phyloP scores from a whole-genome alignment of 2,329 filamentous ascomycete species.

The Coleophoma cylindrospora region DNA sequence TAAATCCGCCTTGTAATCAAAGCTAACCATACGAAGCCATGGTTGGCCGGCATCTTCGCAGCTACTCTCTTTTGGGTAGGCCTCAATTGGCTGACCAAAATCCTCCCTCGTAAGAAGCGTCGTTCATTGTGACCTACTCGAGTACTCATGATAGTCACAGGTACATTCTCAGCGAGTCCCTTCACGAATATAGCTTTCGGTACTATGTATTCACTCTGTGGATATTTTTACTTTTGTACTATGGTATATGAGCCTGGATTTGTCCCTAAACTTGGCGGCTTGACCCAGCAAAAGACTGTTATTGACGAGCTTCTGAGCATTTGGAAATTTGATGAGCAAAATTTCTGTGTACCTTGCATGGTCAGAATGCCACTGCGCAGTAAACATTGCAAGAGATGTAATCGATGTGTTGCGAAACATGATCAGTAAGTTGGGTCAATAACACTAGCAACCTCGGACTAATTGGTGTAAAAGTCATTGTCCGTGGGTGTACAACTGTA shows the following conservation, averaged over 20 bases:
- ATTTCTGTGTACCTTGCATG: slow-evolving; percentile 95
- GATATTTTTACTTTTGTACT: slow-evolving; percentile 81
- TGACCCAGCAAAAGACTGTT: slow-evolving; percentile 81
- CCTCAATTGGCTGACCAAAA: slow-evolving; percentile 66
- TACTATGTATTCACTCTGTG: slow-evolving; percentile 56
- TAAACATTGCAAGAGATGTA: slow-evolving; percentile 91
- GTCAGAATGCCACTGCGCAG: slow-evolving; percentile 85
- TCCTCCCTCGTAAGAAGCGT: slow-evolving; percentile 61
- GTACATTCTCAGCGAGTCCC: slow-evolving; percentile 60
- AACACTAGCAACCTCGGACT: too few relatives aligned
- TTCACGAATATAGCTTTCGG: slow-evolving; percentile 75
- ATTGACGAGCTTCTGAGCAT: slow-evolving; percentile 80
- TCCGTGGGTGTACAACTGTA: slow-evolving; percentile 96
- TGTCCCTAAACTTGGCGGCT: slow-evolving; percentile 83
- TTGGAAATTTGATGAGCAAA: slow-evolving; percentile 89
- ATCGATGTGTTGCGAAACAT: slow-evolving; percentile 90
- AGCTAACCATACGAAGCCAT: slow-evolving; percentile 56
- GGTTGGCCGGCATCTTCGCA: slow-evolving; percentile 89
- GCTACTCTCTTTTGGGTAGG: slow-evolving; percentile 79
- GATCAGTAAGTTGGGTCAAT: slow-evolving; percentile 69
- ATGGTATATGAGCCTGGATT: slow-evolving; percentile 91
- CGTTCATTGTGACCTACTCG: too few relatives aligned
- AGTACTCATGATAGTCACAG: slow-evolving; percentile 37
- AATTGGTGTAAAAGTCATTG: slow-evolving; percentile 63
- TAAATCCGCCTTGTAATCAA: neutral